Percentiles rank a stretch among this genome's conserved stretches.
Evolutionary conservation across 1,139 yeast genomes (phyloP).

Genomic region (Saccharomyces pastorianus): DNA sequence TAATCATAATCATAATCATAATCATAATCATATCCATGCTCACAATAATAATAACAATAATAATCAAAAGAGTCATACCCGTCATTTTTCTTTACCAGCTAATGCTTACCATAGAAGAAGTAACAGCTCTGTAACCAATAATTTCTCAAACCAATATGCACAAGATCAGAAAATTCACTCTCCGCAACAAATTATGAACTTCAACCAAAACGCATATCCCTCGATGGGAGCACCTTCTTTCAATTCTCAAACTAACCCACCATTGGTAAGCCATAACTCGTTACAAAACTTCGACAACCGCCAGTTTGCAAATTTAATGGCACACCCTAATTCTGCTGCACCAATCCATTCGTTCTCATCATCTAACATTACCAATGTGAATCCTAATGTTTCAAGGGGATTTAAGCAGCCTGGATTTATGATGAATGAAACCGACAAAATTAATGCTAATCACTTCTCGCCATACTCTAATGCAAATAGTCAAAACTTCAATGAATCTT

Average conservation of each 20-base stretch:
- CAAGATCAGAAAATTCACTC: conserved; percentile 6
- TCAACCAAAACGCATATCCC: conserved; percentile 6
- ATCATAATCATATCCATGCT: background rate
- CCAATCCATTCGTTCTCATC: background rate
- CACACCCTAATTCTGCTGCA: background rate
- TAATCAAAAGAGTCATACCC: conserved; percentile 24
- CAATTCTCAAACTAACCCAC: conserved; percentile 9
- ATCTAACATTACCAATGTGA: background rate
- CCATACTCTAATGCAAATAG: background rate
- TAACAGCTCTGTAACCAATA: conserved; percentile 29
- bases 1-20: conserved; percentile 1
- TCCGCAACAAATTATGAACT: conserved; percentile 3
- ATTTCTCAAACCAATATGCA: conserved; percentile 11
- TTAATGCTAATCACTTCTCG: background rate
- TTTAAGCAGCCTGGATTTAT: background rate
- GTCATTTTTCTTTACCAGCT: conserved; percentile 28
- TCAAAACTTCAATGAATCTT: background rate
- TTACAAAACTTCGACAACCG: conserved; percentile 7
- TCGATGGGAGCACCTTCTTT: conserved; percentile 6
- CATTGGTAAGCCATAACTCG: conserved; percentile 9
- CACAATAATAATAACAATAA: conserved; percentile 4
- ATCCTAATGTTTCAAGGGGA: background rate
- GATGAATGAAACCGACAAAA: background rate
- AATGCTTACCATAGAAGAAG: conserved; percentile 23
- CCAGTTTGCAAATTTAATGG: conserved; percentile 5